Percentiles rank a stretch among this genome's conserved stretches.
These are phyloP conservation scores for Rhodotorula sp. DNA, from an alignment of 1,284 basidiomycete species.

Conservation along the genomic window DNA sequence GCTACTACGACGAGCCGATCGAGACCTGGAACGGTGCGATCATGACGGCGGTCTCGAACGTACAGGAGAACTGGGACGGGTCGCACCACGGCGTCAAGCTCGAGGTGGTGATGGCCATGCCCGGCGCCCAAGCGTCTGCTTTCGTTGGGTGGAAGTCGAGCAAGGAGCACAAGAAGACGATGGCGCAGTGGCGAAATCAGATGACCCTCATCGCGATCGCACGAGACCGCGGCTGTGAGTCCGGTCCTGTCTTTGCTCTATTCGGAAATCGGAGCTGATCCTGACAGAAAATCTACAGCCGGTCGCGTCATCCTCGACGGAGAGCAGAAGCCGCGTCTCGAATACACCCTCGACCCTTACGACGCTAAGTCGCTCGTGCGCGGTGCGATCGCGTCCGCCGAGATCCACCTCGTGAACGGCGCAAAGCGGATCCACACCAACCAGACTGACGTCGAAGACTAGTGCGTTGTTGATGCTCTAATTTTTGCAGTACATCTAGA, in stretches of 20 bases:
- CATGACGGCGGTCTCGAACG: slow-evolving; percentile 51
- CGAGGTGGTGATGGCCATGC: slow-evolving; percentile 52
- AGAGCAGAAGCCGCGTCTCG: slow-evolving; percentile 48
- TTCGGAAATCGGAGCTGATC: background rate
- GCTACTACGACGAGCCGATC: slow-evolving; percentile 51
- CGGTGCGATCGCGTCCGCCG: slow-evolving; percentile 49
- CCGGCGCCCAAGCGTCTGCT: slow-evolving; percentile 47
- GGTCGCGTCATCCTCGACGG: slow-evolving; percentile 50
- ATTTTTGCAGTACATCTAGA: background rate
- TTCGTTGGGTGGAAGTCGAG: slow-evolving; percentile 48
- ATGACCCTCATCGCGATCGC: slow-evolving; percentile 65
- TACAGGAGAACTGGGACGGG: slow-evolving; percentile 47
- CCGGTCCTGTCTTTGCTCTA: too few relatives aligned
- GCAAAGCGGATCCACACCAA: slow-evolving; percentile 51
- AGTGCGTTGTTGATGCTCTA: background rate
- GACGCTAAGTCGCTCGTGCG: slow-evolving; percentile 49
- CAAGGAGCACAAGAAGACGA: slow-evolving; percentile 49
- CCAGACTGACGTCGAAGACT: slow-evolving; percentile 46
- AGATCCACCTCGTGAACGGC: slow-evolving; percentile 51
- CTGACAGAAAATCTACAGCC: background rate
- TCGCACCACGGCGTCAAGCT: slow-evolving; percentile 52
- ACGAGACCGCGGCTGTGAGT: slow-evolving; percentile 63
- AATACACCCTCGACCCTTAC: slow-evolving; percentile 50
- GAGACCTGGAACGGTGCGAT: slow-evolving; percentile 54
- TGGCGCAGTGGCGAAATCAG: slow-evolving; percentile 38